Base-by-base conservation (phyloP, 1,139 yeast species). In the Saccharomycopsis hybrid region DNA sequence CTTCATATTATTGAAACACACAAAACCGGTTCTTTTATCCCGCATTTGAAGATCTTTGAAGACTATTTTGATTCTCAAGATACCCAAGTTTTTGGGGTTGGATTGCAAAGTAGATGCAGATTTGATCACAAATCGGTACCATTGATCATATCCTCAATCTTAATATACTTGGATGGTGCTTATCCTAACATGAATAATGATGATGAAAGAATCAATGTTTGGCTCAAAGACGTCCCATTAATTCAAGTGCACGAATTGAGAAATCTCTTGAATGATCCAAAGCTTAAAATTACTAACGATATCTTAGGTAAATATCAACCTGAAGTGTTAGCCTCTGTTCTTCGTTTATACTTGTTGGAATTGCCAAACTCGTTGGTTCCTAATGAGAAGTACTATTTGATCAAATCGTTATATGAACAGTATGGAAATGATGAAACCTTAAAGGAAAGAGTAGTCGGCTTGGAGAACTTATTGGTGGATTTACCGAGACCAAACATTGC, bases 11-110 rank as follows among this genome's bases (percentile, higher is more conserved):
- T 87, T 46, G 87, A 84, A 53, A 78, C 78, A 55, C 81, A 83
- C 60, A 76, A 80, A 44, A 84, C 95, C 0, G 96, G 96, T 0
- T 70, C 74, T 37, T 88, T 85, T 65, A 72, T 78, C 46, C 96
- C 97, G 8, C 78, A 74, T 52, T 94, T 84, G 3, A 73, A 79
- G 2, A 72, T 84, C 29, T 88, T 87, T 62, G 95, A 87, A 62
- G 86, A 86, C 62, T 88, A 86, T 65, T 82, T 82, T 63, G 79
- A 78, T 55, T 78, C 88, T 3, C 82, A 84, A 48, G 76, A 80
- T 45, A 78, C 77, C 53, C 95, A 85, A 62, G 80, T 85, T 1
- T 89, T 87, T 70, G 97, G 97, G 3, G 85, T 85, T 41, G 92
- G 83, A 56, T 66, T 89, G 46, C 85, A 82, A 53, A 77, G 82